Conservation (phyloP, 1,139 yeast species). For the Candida tetrigidarum region DNA sequence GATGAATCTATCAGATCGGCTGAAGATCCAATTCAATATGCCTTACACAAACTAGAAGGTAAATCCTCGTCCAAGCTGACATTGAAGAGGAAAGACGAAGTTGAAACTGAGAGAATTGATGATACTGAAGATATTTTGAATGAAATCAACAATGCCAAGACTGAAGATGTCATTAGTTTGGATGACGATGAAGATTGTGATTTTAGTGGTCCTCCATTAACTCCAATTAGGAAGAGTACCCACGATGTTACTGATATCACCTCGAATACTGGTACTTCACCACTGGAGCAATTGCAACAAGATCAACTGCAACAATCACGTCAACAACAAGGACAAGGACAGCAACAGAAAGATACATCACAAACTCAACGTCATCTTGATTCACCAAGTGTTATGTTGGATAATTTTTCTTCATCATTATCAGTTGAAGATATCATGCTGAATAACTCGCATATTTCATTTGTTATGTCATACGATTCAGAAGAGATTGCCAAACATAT, state of each 20-base stretch:
- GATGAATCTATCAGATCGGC: constrained; percentile 70
- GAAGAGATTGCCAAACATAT: constrained; percentile 73
- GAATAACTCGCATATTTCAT: constrained; percentile 67
- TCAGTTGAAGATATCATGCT: constrained; percentile 42
- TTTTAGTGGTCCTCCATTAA: constrained; percentile 31
- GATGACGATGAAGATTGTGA: constrained; percentile 22
- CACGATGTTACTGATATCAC: background rate
- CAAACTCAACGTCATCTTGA: constrained; percentile 14
- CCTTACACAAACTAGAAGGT: constrained; percentile 80
- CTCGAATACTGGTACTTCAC: constrained; percentile 8
- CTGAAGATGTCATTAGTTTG: constrained; percentile 41
- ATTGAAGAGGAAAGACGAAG: constrained; percentile 12
- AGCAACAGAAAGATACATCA: constrained; percentile 8
- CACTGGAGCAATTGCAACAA: too few relatives aligned
- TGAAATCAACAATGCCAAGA: constrained; percentile 46
- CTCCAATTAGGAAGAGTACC: constrained; percentile 22
- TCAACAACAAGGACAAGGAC: too few relatives aligned
- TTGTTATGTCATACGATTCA: constrained; percentile 74
- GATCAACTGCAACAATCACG: too few relatives aligned
- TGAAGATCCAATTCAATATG: constrained; percentile 67
- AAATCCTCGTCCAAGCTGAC: constrained; percentile 30
- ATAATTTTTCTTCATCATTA: constrained; percentile 38
- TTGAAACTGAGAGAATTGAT: constrained; percentile 19
- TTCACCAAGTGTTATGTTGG: constrained; percentile 43
- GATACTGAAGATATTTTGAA: constrained; percentile 43